Evolutionary conservation across 2,329 filamentous ascomycete genomes (phyloP).

Genomic region (Sclerotinia trifoliorum): DNA sequence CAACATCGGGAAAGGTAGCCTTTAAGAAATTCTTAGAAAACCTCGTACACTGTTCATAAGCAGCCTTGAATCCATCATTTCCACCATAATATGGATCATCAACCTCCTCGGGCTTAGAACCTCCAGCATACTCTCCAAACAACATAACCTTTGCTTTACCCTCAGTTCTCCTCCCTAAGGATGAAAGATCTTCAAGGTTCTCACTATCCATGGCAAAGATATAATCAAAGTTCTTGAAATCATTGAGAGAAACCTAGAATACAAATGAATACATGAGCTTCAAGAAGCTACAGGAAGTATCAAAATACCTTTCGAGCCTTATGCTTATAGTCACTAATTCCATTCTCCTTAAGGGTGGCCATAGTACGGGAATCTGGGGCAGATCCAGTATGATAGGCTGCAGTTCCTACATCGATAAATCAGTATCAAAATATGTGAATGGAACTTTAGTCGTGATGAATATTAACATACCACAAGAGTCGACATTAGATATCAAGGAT

Average conservation of each 20-base stretch:
- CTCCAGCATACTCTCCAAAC: constrained; percentile 75
- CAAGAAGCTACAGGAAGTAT: neutral
- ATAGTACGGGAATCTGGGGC: constrained; percentile 81
- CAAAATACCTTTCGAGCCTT: constrained; percentile 66
- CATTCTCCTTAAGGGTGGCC: constrained; percentile 69
- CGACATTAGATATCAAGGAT: constrained; percentile 63
- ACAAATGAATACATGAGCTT: constrained; percentile 22
- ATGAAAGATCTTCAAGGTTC: constrained; percentile 71
- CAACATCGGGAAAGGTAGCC: constrained; percentile 34
- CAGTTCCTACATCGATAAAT: constrained; percentile 43
- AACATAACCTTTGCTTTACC: constrained; percentile 69
- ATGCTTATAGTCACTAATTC: constrained; percentile 76
- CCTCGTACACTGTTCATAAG: constrained; percentile 78
- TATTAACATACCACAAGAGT: constrained; percentile 71
- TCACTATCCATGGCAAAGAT: constrained; percentile 90
- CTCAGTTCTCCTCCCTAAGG: constrained; percentile 53
- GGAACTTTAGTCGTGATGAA: neutral
- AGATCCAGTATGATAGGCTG: constrained; percentile 77
- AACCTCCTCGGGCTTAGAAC: constrained; percentile 61
- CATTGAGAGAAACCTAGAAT: constrained; percentile 54
- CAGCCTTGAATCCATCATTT: constrained; percentile 73
- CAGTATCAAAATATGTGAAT: neutral
- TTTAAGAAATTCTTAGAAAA: constrained; percentile 63
- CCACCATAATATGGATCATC: constrained; percentile 94
- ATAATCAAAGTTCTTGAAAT: constrained; percentile 87